Conservation (phyloP, 805 yeast genomes). For the Saturnispora silvae region DNA sequence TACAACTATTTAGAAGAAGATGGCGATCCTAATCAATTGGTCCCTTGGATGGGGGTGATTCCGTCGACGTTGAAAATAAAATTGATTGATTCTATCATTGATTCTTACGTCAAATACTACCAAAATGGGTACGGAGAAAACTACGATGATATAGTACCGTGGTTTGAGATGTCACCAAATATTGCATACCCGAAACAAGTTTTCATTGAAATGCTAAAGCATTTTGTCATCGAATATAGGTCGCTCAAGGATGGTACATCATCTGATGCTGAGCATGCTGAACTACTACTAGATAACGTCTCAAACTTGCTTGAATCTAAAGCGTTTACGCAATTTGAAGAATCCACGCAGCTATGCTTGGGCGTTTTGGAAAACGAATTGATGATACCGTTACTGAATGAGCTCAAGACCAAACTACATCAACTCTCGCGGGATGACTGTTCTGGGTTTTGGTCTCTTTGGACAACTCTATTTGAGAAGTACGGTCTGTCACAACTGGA, state of each 20-base stretch:
- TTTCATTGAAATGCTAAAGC: neutral
- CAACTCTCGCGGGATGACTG: neutral
- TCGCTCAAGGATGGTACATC: neutral
- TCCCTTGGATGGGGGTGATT: too few relatives aligned
- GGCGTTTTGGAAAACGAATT: constrained; percentile 3
- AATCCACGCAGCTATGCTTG: neutral
- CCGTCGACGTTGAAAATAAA: too few relatives aligned
- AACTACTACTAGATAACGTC: neutral
- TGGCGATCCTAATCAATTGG: neutral
- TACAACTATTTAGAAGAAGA: constrained; percentile 3
- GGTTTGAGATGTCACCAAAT: constrained; percentile 1
- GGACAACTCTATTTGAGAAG: constrained; percentile 1
- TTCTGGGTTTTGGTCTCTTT: constrained; percentile 3
- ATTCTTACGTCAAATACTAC: neutral
- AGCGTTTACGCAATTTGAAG: neutral
- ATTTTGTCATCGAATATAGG: neutral
- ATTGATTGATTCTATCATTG: constrained; percentile 1
- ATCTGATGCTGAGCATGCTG: neutral
- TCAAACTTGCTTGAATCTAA: neutral
- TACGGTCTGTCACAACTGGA: neutral
- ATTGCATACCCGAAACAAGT: constrained; percentile 3
- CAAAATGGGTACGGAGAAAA: neutral
- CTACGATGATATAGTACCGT: neutral
- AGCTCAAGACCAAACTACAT: neutral
- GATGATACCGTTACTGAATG: neutral